Base-by-base conservation (phyloP, 2,329 filamentous ascomycete species). In the Teratosphaeria gauchensis region DNA sequence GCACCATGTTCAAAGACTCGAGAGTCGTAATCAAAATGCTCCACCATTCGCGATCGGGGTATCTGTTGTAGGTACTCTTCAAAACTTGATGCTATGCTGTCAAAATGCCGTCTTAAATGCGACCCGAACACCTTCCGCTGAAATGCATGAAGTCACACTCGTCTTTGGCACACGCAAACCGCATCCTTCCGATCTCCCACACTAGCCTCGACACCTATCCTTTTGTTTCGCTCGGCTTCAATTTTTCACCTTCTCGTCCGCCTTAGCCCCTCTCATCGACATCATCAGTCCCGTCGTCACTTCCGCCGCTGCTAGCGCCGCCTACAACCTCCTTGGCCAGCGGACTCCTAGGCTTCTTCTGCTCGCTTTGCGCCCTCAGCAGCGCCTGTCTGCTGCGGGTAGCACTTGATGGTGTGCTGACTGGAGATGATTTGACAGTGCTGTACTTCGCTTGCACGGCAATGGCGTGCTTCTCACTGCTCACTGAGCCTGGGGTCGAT, bases 351-450 rank as follows among this genome's bases (percentile, higher is more conserved):
- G 76, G 75, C 60, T 77, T 66, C 7, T 78, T 66, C 7, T 78
- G 78, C 68, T 80, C 79, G 68, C 78, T 79, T 69, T 80, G 77
- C 32, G 61, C 54, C 19, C 62, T 57, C 33, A 66, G 51, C 11
- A 59, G 19, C 33, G 56, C 62, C 46, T 61, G 57, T n/a, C 61
- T 56, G 35, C 33, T 59, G n/a, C 48, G 55, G n/a, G 58, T 42
- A 33, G 55, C 58, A 56, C 61, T 64, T n/a, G 62, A 60, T 19
- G 63, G 61, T 28, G 62, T 65, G 14, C 57, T 55, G 11, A 59
- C 31, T 51, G 53, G 12, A 54, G 51, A 60, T 46, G 42, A 54
- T 21, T 42, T 58, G 9, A 48, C 38, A 28, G 46, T 55, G 32
- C 54, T 51, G 56, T 61, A 60, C 57, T 62, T 63, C 4, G 58